A percentile compares a stretch with the other conserved stretches of the same genome.
Evolutionary conservation across 1,139 yeast species (phyloP).

Genomic region (Yamadazyma jaroonii): DNA sequence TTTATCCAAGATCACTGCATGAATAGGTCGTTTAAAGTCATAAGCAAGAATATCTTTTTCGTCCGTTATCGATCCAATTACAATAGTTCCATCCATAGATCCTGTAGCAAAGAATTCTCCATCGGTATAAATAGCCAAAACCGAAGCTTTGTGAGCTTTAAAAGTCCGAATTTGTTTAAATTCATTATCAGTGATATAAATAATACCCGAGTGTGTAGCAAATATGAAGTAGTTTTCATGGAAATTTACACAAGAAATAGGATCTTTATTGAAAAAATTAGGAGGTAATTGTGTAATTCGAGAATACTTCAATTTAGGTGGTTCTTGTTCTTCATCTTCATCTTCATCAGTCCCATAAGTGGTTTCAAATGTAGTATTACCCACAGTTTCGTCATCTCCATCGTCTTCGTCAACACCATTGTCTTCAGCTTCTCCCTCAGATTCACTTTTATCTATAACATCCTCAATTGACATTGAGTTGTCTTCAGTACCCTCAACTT

Average conservation of each 20-base stretch:
- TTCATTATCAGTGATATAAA: slow-evolving; percentile 64
- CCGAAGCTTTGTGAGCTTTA: slow-evolving; percentile 83
- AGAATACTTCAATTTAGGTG: slow-evolving; percentile 74
- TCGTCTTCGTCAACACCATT: slow-evolving; percentile 7
- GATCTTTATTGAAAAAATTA: slow-evolving; percentile 68
- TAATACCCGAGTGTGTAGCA: slow-evolving; percentile 87
- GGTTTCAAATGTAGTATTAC: slow-evolving; percentile 18
- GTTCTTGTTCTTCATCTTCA: slow-evolving; percentile 51
- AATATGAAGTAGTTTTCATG: slow-evolving; percentile 63
- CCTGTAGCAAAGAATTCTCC: slow-evolving; percentile 79
- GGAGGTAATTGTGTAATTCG: slow-evolving; percentile 65
- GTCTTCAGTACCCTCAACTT: slow-evolving; percentile 2
- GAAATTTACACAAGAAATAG: slow-evolving; percentile 67
- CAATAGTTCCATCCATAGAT: slow-evolving; percentile 91
- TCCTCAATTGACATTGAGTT: too few species aligned
- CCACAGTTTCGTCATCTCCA: slow-evolving; percentile 11
- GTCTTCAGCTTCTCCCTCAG: slow-evolving; percentile 1
- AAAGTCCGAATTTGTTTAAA: slow-evolving; percentile 63
- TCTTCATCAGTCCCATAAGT: slow-evolving; percentile 14
- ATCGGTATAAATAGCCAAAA: slow-evolving; percentile 69
- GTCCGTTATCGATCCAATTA: slow-evolving; percentile 67
- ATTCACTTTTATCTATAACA: background rate
- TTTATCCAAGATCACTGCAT: slow-evolving; percentile 77
- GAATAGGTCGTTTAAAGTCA: slow-evolving; percentile 86
- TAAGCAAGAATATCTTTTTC: slow-evolving; percentile 66